These are phyloP conservation scores for Dendrocalamus latiflorus DNA, from an alignment of 202 grass and related monocot species.

Conservation along the genomic window DNA sequence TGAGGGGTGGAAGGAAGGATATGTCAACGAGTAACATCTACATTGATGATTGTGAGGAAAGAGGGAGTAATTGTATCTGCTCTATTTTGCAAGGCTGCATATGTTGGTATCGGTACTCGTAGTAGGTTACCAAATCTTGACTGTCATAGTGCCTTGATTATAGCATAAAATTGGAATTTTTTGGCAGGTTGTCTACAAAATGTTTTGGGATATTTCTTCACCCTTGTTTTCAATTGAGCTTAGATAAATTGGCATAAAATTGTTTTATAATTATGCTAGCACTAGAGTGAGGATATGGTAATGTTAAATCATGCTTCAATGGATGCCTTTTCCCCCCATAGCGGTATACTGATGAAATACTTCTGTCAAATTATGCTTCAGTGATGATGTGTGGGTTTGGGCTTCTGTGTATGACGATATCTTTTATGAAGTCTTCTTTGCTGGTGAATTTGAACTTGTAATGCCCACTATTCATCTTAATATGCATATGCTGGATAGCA, in stretches of 20 bases:
- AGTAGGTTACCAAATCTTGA: background rate
- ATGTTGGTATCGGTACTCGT: background rate
- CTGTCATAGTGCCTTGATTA: background rate
- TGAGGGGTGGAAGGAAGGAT: constrained; percentile 78
- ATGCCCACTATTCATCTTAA: background rate
- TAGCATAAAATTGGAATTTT: background rate
- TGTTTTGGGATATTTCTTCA: background rate
- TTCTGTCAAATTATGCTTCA: background rate
- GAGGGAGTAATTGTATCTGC: background rate
- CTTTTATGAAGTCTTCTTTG: background rate
- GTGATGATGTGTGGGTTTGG: background rate
- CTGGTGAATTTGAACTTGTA: background rate
- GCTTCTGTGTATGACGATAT: background rate
- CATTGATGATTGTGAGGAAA: background rate
- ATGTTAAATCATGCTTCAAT: background rate
- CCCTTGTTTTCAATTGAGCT: background rate
- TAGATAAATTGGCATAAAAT: background rate
- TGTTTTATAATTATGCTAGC: background rate
- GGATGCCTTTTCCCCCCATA: background rate
- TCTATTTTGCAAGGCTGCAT: constrained; percentile 10
- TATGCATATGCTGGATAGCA: background rate
- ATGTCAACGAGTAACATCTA: constrained; percentile 53
- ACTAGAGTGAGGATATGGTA: background rate
- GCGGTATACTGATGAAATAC: background rate
- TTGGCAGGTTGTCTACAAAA: constrained; percentile 12